Conservation (phyloP, 2,329 filamentous ascomycete genomes). For the Xylariaceae sp. region DNA sequence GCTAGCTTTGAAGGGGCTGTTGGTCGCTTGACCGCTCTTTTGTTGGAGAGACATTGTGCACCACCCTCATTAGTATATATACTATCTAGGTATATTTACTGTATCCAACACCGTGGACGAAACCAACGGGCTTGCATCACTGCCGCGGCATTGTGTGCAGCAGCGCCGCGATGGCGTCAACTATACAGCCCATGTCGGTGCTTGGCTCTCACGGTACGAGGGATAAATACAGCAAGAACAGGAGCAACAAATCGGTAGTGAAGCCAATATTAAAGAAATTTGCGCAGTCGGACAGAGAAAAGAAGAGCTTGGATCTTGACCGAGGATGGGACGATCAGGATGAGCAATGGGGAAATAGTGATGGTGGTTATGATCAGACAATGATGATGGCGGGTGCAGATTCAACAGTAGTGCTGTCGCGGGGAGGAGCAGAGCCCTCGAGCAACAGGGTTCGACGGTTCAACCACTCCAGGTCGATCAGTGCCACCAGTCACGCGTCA, state of each 20-base stretch:
- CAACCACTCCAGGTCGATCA: constrained; percentile 56
- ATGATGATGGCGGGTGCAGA: not conserved
- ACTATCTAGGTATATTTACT: too few species aligned
- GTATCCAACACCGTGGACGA: too few species aligned
- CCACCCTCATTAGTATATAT: too few species aligned
- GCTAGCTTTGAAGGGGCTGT: constrained; percentile 7
- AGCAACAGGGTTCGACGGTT: too few species aligned
- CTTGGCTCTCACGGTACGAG: constrained; percentile 22
- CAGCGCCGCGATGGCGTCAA: constrained; percentile 33
- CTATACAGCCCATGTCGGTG: constrained; percentile 31
- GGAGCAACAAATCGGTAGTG: constrained; percentile 46
- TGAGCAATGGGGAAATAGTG: constrained; percentile 34
- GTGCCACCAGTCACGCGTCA: constrained; percentile 54
- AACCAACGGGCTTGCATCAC: constrained; percentile 1
- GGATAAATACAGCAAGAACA: constrained; percentile 43
- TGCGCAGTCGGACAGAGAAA: constrained; percentile 49
- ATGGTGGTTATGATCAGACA: constrained; percentile 26
- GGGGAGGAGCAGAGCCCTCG: constrained; percentile 19
- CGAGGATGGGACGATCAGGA: constrained; percentile 56
- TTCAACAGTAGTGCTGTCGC: constrained; percentile 2
- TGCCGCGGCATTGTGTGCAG: not conserved
- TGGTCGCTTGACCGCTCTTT: constrained; percentile 3
- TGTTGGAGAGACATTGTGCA: too few species aligned
- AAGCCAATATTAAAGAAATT: constrained; percentile 61
- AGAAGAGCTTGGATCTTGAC: constrained; percentile 60